Base-by-base conservation (phyloP, 257 asterid species). In the Penstemon davidsonii region DNA sequence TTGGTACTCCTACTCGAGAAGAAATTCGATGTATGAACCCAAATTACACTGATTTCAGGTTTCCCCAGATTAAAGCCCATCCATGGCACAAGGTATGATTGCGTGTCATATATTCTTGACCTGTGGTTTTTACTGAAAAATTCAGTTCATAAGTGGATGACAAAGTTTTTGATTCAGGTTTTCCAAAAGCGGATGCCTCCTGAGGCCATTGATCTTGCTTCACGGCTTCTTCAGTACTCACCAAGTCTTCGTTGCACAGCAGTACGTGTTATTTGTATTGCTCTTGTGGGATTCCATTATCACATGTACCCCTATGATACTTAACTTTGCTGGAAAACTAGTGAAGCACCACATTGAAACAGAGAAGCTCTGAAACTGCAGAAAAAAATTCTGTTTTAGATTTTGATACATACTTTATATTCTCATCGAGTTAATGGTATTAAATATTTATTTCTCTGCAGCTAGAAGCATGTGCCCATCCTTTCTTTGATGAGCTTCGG, bases 1-100 rank as follows among this genome's bases (percentile, higher is more conserved):
- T 92, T 70, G 98, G 98, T 72, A 92, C 98, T 56, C 98, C 98
- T 58, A 92, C 96, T 54, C 82, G 98, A 60, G 98, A 92, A 72
- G 98, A 92, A 79, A 86, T 92, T 69, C 91, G 95, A 73, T 89
- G 96, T 69, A 92, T 92, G 96, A 89, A 92, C 72, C 96, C 96
- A 42, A 89, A 87, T 78, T 92, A 92, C 70, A 83, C 90, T 1
- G 96, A 89, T 79, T 92, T 89, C 82, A 87, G 94, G 76, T 89
- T 92, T 75, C 98, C 96, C 65, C 96, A 92, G 74, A 89, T 82
- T 40, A 91, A 91, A 83, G 95, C 96, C 58, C 96, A 91, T 82
- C 96, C 98, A 9, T 91, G 98, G 98, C 96, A 92, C 81, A 85
- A 85, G 85, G 91, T 85, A 70, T 50, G 72, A 11, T 63, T 72